Evolutionary conservation across 75 land plant species (phyloP).

Genomic region (Ceratopteris richardii): DNA sequence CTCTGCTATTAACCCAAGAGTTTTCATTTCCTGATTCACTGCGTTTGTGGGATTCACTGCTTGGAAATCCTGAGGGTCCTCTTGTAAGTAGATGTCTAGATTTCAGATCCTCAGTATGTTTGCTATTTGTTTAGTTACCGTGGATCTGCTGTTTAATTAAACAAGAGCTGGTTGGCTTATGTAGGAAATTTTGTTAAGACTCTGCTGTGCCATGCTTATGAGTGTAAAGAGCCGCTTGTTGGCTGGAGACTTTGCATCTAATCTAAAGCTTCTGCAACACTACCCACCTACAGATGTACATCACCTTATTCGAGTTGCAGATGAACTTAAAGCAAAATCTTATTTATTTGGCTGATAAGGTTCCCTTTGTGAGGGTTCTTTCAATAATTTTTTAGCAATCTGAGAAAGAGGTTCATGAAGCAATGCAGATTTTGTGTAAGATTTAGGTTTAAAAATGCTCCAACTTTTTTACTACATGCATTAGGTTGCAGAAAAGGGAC

Average conservation of each 20-base stretch:
- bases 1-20: constrained; percentile 79
- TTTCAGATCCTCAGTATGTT: background rate
- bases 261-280: constrained; percentile 81
- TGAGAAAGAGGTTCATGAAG: too few species aligned
- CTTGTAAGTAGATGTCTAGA: constrained; percentile 57
- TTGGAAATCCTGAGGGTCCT: constrained; percentile 90
- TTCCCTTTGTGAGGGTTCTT: too few species aligned
- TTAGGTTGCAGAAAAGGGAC: too few species aligned
- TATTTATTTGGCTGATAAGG: too few species aligned
- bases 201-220: constrained; percentile 92
- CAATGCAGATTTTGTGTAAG: too few species aligned
- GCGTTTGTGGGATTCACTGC: constrained; percentile 86
- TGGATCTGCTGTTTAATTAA: background rate
- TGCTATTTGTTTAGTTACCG: background rate
- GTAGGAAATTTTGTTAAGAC: constrained; percentile 78
- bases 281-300: constrained; percentile 75
- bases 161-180: constrained; percentile 4
- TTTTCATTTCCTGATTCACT: constrained; percentile 73
- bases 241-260: constrained; percentile 90
- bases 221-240: constrained; percentile 62
- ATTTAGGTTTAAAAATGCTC: too few species aligned
- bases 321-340: constrained; percentile 34
- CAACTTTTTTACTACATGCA: too few species aligned
- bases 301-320: constrained; percentile 71
- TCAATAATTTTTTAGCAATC: too few species aligned